phyloP scores from a whole-genome alignment of 345 rosid species.

The Excoecaria agallocha region DNA sequence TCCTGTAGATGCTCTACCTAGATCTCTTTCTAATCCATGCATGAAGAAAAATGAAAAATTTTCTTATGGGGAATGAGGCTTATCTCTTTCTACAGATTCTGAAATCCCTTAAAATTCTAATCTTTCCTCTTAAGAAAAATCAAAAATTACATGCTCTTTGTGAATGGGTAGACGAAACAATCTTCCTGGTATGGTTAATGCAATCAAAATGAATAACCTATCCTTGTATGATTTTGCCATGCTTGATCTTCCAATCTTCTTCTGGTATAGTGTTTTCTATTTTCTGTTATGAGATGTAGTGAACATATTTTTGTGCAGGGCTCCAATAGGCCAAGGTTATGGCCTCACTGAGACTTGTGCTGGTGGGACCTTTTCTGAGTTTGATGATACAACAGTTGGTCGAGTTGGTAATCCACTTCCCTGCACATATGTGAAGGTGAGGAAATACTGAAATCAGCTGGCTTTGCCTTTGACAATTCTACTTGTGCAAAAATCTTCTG shows the following conservation, averaged over 20 bases:
- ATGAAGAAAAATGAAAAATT: background rate
- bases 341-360: conserved; percentile 99
- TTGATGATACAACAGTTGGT: conserved; percentile 92
- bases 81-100: background rate
- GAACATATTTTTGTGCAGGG: conserved; percentile 44
- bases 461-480: background rate
- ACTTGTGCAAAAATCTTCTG: conserved; percentile 4
- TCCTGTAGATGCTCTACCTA: background rate
- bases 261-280: background rate
- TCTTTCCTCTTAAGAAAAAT: background rate
- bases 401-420: conserved; percentile 98
- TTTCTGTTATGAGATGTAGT: conserved; percentile 12
- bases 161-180: background rate
- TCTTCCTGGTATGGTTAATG: background rate
- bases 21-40: background rate
- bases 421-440: conserved; percentile 89
- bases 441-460: background rate
- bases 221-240: background rate
- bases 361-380: conserved; percentile 95
- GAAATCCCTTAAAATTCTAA: background rate
- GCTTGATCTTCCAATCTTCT: background rate
- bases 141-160: background rate
- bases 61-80: background rate
- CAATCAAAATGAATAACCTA: background rate
- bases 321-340: conserved; percentile 99